These are phyloP conservation scores for Balamuthia mandrillaris DNA, from an alignment of 208 protist species.

Conservation along the genomic window DNA sequence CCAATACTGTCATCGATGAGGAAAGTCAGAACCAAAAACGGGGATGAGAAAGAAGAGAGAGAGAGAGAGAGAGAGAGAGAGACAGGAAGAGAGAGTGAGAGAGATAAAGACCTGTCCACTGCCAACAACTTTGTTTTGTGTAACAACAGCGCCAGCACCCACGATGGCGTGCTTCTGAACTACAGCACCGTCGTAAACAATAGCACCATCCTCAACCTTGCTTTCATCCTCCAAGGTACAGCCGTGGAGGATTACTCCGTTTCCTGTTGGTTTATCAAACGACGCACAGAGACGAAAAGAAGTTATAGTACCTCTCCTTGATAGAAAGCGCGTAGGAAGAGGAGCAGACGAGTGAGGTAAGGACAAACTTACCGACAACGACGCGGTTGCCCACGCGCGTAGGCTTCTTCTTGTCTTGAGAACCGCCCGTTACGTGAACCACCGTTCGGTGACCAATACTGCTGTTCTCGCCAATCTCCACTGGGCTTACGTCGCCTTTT, in stretches of 20 bases:
- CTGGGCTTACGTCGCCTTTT: constrained; percentile 40
- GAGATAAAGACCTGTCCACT: background rate
- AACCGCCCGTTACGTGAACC: constrained; percentile 18
- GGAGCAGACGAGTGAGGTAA: constrained; percentile 29
- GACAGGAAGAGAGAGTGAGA: background rate
- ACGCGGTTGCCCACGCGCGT: constrained; percentile 37
- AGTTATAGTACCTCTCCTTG: background rate
- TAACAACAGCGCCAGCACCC: constrained; percentile 35
- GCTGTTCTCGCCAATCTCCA: constrained; percentile 4
- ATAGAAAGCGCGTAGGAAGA: background rate
- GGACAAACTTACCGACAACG: constrained; percentile 1
- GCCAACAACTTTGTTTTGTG: constrained; percentile 44
- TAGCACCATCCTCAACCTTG: constrained; percentile 37
- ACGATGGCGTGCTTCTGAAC: constrained; percentile 39
- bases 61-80: no score
- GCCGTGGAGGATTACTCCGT: constrained; percentile 42
- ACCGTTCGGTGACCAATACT: constrained; percentile 38
- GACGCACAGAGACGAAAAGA: background rate
- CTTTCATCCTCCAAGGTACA: constrained; percentile 44
- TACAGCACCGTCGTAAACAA: constrained; percentile 34
- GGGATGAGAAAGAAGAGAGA: no score
- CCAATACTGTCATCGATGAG: background rate
- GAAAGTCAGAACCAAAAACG: no score
- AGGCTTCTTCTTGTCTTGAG: background rate
- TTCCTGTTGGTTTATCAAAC: background rate